A percentile compares a stretch with the other conserved stretches of the same genome.
These are phyloP conservation scores for Oidiodendron maius DNA, from an alignment of 495 filamentous ascomycete species.

Conservation along the genomic window DNA sequence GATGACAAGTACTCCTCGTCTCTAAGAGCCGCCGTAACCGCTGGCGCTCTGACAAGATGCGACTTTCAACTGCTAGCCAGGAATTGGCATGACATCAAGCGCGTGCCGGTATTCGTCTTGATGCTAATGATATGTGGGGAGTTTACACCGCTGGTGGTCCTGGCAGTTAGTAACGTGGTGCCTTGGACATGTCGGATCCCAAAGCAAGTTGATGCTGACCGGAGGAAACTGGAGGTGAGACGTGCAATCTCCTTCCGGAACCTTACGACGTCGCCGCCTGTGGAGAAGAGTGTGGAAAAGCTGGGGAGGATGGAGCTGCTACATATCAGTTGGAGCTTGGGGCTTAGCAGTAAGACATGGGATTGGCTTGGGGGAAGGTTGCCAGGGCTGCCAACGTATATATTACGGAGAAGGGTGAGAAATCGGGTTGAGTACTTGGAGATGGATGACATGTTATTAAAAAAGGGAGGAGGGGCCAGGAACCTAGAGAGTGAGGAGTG, in stretches of 20 bases:
- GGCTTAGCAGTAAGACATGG: slow-evolving; percentile 41
- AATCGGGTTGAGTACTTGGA: slow-evolving; percentile 45
- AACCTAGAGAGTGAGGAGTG: slow-evolving; percentile 50
- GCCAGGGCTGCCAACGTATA: slow-evolving; percentile 25
- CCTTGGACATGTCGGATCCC: slow-evolving; percentile 81
- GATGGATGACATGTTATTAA: slow-evolving; percentile 54
- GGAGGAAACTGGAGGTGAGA: slow-evolving; percentile 40
- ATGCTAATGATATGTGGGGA: slow-evolving; percentile 75
- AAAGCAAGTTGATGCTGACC: slow-evolving; percentile 55
- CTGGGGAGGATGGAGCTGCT: slow-evolving; percentile 25
- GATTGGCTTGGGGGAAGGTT: slow-evolving; percentile 32
- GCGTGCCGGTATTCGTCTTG: slow-evolving; percentile 70
- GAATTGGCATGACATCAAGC: slow-evolving; percentile 57
- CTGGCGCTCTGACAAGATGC: slow-evolving; percentile 39
- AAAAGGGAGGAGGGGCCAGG: slow-evolving; percentile 40
- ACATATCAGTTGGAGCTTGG: slow-evolving; percentile 26
- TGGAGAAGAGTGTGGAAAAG: slow-evolving; percentile 6
- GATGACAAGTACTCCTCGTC: slow-evolving; percentile 23
- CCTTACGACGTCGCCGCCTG: slow-evolving; percentile 10
- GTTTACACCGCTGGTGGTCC: slow-evolving; percentile 69
- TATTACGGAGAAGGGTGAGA: slow-evolving; percentile 35
- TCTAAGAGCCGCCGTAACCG: slow-evolving; percentile 24
- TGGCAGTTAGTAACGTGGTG: slow-evolving; percentile 61
- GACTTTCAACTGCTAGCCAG: slow-evolving; percentile 64
- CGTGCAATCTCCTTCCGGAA: slow-evolving; percentile 34